Base-by-base conservation (phyloP, 2,329 filamentous ascomycete genomes). In the Fusarium keratoplasticum region DNA sequence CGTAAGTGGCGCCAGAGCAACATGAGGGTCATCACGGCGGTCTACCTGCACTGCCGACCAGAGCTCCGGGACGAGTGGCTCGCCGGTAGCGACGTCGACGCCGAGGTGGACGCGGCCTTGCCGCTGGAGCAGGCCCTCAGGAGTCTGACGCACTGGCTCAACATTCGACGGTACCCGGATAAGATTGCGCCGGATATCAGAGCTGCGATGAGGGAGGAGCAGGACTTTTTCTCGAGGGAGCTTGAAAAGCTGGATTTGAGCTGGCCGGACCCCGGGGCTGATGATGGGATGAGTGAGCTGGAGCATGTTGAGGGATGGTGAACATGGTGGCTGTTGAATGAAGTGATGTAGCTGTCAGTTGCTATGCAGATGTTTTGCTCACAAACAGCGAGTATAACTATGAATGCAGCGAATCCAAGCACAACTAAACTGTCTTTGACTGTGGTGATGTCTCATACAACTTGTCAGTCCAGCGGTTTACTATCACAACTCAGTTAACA, bases 1-100 rank as follows among this genome's bases (percentile, higher is more conserved):
- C 92, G 96, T 50, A 99, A 99, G 85, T 99, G 96, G 96, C 92
- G 96, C 16, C 96, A 98, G 85, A 92, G 92, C 77, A 98, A 99
- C 83, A 99, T 99, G 96, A 94, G 96, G 64, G 95, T 98, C 79
- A 99, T 99, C 80, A 99, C 96, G 0, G 95, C 95, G 5, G 94
- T 99, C 2, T 99, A 98, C 82, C 87, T 99, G 58, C 94, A 98
- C 84, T 98, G 96, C 80, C 89, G 95, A 9, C 96, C 96, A 0
- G 96, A 98, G 82, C 87, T 99, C 54, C 89, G 96, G 33, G 96
- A 99, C 80, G 96, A 98, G 83, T 98, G 96, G 96, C 88, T 98
- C 1, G 92, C 94, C 0, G 96, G 96, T 6, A 93, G 93, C 69
- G 95, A 98, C 80, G 92, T 98, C 2, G 96, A 99, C 78, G 94